These are phyloP conservation scores for Schizothecium vesticola DNA, from an alignment of 495 filamentous ascomycete species.

Conservation along the genomic window DNA sequence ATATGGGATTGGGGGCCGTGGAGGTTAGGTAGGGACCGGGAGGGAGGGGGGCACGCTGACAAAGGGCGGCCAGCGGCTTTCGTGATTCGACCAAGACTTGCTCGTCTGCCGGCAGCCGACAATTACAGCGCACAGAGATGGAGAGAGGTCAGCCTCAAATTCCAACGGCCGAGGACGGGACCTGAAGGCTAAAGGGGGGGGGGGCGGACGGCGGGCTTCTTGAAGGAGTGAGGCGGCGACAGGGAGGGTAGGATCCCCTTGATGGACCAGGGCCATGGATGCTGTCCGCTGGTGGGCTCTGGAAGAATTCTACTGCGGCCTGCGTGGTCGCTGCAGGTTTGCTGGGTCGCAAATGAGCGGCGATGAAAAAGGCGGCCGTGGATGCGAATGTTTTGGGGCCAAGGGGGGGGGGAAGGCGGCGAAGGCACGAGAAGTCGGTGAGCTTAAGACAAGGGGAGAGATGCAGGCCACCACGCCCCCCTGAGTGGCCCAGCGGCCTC, in stretches of 20 bases:
- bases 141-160: neutral
- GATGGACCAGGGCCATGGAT: neutral
- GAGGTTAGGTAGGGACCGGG: neutral
- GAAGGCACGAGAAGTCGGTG: constrained; percentile 12
- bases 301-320: neutral
- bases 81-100: neutral
- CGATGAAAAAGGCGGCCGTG: constrained; percentile 11
- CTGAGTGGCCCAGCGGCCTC: constrained; percentile 13
- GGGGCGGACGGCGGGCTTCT: neutral
- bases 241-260: neutral
- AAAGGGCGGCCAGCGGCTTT: neutral
- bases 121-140: neutral
- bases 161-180: neutral
- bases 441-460: constrained; percentile 12
- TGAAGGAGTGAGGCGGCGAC: neutral
- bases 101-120: neutral
- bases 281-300: neutral
- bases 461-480: neutral
- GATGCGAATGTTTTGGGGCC: constrained; percentile 21
- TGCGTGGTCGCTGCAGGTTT: constrained; percentile 12
- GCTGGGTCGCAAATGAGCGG: constrained; percentile 11
- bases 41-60: neutral
- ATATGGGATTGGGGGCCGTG: constrained; percentile 4
- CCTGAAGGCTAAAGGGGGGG: neutral
- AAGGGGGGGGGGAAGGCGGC: constrained; percentile 25